A percentile compares a stretch with the other conserved stretches of the same genome.
These are phyloP conservation scores for Anastatica hierochuntica DNA, from an alignment of 345 rosid species.

Conservation along the genomic window DNA sequence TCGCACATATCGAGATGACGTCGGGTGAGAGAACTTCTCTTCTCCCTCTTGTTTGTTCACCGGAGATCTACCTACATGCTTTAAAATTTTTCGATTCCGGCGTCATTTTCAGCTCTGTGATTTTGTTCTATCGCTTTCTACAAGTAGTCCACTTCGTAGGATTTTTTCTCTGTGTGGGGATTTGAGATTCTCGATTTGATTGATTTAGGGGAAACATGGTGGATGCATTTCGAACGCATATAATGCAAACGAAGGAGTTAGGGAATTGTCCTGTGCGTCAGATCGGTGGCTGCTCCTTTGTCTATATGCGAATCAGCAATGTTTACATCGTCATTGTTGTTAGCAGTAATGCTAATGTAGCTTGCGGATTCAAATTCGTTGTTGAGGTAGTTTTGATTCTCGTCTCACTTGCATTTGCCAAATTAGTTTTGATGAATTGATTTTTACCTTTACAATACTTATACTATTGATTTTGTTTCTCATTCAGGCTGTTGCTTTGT, in stretches of 20 bases:
- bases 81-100: neutral
- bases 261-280: slow-evolving; percentile 96
- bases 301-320: slow-evolving; percentile 95
- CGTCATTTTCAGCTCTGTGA: neutral
- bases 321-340: slow-evolving; percentile 96
- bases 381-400: slow-evolving; percentile 52
- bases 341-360: slow-evolving; percentile 98
- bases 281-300: slow-evolving; percentile 96
- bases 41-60: slow-evolving; percentile 1
- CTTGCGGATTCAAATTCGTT: slow-evolving; percentile 97
- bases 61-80: neutral
- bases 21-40: slow-evolving; percentile 69
- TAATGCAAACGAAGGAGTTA: slow-evolving; percentile 96
- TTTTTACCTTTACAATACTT: neutral
- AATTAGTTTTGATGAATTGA: no score
- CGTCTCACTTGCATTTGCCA: neutral
- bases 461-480: neutral
- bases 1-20: slow-evolving; percentile 96
- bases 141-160: neutral
- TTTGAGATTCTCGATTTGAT: neutral
- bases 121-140: neutral
- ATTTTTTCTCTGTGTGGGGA: neutral
- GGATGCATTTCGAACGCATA: slow-evolving; percentile 96
- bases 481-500: slow-evolving; percentile 83
- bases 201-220: slow-evolving; percentile 81